Evolutionary conservation across 73 alveolate species (phyloP).

Genomic region (Tetrahymena borealis): DNA sequence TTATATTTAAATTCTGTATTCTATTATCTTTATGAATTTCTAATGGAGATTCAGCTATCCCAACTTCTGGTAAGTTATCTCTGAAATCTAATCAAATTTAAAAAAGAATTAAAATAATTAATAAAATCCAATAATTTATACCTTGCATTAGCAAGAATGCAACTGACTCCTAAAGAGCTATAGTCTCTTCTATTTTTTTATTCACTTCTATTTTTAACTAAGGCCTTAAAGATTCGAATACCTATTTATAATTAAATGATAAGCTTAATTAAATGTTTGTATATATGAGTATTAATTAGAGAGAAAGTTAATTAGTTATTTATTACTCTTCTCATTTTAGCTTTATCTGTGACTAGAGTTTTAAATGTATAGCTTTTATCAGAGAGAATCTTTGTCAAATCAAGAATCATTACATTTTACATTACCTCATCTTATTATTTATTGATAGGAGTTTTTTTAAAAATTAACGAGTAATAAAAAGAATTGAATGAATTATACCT

Average conservation of each 20-base stretch:
- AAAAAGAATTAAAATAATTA: neutral
- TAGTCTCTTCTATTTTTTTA: neutral
- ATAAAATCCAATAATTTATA: neutral
- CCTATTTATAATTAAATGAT: neutral
- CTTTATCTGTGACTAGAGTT: neutral
- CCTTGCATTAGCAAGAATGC: neutral
- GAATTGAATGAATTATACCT: neutral
- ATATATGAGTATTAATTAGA: too few relatives aligned
- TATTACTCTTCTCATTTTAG: neutral
- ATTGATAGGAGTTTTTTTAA: too few relatives aligned
- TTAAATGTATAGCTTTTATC: neutral
- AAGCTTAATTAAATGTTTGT: neutral
- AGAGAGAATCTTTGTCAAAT: neutral
- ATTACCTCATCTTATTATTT: neutral
- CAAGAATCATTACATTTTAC: neutral
- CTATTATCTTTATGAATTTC: neutral
- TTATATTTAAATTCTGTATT: neutral
- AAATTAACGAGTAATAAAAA: too few relatives aligned
- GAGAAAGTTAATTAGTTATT: too few relatives aligned
- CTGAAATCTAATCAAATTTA: neutral
- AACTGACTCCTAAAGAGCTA: neutral
- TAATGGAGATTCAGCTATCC: neutral
- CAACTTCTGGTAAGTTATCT: neutral
- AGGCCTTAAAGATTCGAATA: neutral
- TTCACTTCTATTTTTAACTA: neutral